Conservation (phyloP, 495 filamentous ascomycete genomes). For the Neurospora pannonica region DNA sequence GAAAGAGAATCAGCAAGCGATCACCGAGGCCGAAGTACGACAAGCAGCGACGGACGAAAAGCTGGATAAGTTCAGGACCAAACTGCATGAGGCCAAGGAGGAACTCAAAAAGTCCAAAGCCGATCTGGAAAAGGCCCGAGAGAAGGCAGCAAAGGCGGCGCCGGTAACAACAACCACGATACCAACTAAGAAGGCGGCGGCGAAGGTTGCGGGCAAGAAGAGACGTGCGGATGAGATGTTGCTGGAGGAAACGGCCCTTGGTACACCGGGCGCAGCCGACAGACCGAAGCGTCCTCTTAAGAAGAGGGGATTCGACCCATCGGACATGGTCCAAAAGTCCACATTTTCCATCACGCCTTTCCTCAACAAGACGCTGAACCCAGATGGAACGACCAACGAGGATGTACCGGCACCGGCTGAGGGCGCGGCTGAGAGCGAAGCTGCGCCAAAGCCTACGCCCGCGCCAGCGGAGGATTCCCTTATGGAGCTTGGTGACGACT, state of each 20-base stretch:
- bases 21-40: conserved; percentile 43
- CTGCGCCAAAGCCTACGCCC: conserved; percentile 6
- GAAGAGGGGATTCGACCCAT: conserved; percentile 44
- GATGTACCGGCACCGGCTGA: not conserved
- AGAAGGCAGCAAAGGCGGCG: conserved; percentile 10
- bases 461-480: conserved; percentile 2
- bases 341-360: conserved; percentile 89
- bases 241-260: conserved; percentile 24
- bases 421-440: not conserved
- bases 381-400: conserved; percentile 4
- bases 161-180: conserved; percentile 15
- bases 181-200: conserved; percentile 28
- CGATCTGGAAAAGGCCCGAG: conserved; percentile 32
- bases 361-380: conserved; percentile 64
- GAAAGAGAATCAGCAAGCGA: conserved; percentile 25
- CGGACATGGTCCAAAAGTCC: conserved; percentile 70
- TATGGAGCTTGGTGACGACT: conserved; percentile 5
- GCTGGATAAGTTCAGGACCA: conserved; percentile 55
- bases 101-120: conserved; percentile 53
- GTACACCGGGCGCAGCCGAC: conserved; percentile 29
- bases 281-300: conserved; percentile 30
- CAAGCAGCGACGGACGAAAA: conserved; percentile 54
- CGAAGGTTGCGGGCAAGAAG: conserved; percentile 21
- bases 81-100: conserved; percentile 56
- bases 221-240: conserved; percentile 31